Conservation (phyloP, 1,284 basidiomycete genomes). For the Ustilago esculenta region DNA sequence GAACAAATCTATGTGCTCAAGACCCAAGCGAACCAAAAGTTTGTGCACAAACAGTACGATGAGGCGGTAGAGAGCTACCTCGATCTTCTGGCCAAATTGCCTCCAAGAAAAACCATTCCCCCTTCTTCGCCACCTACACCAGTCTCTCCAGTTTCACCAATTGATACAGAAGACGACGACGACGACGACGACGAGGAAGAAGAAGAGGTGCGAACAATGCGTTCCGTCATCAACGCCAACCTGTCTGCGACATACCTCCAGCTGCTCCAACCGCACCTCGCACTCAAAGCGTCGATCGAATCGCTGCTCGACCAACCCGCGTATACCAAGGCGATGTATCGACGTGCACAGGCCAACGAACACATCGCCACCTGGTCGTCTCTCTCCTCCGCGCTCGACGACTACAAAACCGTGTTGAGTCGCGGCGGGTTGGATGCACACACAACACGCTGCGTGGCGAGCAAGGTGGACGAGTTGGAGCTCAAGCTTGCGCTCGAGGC, state of each 20-base stretch:
- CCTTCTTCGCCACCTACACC: too few species aligned
- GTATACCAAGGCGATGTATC: constrained; percentile 87
- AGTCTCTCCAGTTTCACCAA: too few species aligned
- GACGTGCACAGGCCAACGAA: constrained; percentile 86
- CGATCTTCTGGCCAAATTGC: constrained; percentile 47
- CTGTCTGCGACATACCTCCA: constrained; percentile 82
- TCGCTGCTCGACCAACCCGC: constrained; percentile 81
- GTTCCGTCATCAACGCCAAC: constrained; percentile 74
- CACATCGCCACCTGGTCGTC: constrained; percentile 82
- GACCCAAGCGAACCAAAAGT: constrained; percentile 44
- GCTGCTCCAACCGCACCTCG: constrained; percentile 72
- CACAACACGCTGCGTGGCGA: constrained; percentile 64
- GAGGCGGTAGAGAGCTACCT: constrained; percentile 47
- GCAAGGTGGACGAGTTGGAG: constrained; percentile 66
- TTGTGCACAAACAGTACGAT: constrained; percentile 40
- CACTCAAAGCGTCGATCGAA: constrained; percentile 79
- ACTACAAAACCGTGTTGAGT: constrained; percentile 75
- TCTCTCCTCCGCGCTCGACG: constrained; percentile 79
- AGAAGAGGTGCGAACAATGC: constrained; percentile 30
- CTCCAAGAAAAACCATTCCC: constrained; percentile 8
- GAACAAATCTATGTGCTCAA: constrained; percentile 47
- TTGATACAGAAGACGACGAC: too few species aligned
- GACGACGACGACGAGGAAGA: constrained; percentile 37
- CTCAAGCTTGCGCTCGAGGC: constrained; percentile 78
- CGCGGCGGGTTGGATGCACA: constrained; percentile 74